These are phyloP conservation scores for Diaporthe capsici DNA, from an alignment of 2,329 filamentous ascomycete genomes.

Conservation along the genomic window DNA sequence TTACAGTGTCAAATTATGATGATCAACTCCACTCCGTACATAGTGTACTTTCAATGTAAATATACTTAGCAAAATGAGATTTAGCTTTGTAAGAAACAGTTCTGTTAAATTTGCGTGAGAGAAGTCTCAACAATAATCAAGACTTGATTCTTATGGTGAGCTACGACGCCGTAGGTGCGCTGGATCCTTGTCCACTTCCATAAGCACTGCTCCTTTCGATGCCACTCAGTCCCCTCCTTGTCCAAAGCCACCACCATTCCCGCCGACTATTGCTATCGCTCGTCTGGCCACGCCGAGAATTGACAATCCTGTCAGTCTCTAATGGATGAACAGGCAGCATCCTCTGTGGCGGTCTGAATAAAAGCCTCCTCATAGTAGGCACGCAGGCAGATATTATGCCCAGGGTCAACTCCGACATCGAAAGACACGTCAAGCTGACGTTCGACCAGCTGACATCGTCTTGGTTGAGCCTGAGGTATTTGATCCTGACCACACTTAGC, in stretches of 20 bases:
- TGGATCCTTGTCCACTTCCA: neutral
- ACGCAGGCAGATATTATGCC: constrained; percentile 23
- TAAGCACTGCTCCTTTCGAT: neutral
- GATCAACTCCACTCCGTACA: no score
- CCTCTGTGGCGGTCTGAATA: neutral
- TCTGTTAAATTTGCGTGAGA: no score
- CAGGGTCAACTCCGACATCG: constrained; percentile 1
- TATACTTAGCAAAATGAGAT: no score
- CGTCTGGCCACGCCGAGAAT: neutral
- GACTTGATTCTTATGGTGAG: neutral
- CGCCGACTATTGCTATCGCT: neutral
- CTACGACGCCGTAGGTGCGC: neutral
- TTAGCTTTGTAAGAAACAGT: no score
- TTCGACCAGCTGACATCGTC: constrained; percentile 13
- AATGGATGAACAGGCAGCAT: neutral
- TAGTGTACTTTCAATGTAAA: no score
- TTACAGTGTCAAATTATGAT: no score
- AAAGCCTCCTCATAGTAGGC: constrained; percentile 9
- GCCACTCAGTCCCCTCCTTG: constrained; percentile 8
- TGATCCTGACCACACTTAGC: constrained; percentile 12
- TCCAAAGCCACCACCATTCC: constrained; percentile 23
- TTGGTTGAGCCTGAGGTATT: constrained; percentile 13
- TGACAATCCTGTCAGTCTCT: neutral
- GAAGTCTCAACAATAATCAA: neutral
- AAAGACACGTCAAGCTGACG: constrained; percentile 6